Base-by-base conservation (phyloP, 495 filamentous ascomycete species). In the Daldinia concentrica region DNA sequence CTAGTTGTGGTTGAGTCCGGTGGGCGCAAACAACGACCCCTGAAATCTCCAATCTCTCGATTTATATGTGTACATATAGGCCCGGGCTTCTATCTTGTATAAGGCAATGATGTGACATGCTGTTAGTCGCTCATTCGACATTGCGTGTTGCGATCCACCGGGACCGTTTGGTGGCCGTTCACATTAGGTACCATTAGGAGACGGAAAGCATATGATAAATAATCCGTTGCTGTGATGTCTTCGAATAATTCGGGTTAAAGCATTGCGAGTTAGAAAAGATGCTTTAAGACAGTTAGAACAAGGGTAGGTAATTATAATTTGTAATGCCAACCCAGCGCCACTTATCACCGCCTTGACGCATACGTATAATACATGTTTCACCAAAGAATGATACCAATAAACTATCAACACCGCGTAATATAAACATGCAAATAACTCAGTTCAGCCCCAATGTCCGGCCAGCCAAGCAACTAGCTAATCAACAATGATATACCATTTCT, bases 21-120 rank as follows among this genome's bases (percentile, higher is more conserved):
- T 58, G 63, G 63, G 63, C 41, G 30, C 26, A 15, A 22, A n/a
- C 36, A 1, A 17, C 4, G 3, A 12, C 51, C 43, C 63, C 63
- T 58, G 22, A 37, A 58, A 51, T 36, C 36, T n/a, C 11, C 57
- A 24, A 15, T 19, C 8, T 39, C 17, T 15, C 30, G 27, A 48
- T 58, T n/a, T 30, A 15, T 36, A 36, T 0, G 6, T 6, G 6
- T 6, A 6, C 6, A 30, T 4, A 12, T 22, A 57, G 24, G 29
- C 12, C 24, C 32, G 22, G 37, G 30, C 34, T 24, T 64, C 11
- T 27, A 4, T n/a, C 32, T 56, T 26, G 19, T 24, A 22, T 30
- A 14, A 17, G 27, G 11, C 6, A 29, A 30, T 30, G 11, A 30
- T 29, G 26, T n/a, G 26, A 54, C 11, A 22, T n/a, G 19, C 26